Evolutionary conservation across 371 early-diverging fungal species (phyloP).

Genomic region (Mortierella sp.): DNA sequence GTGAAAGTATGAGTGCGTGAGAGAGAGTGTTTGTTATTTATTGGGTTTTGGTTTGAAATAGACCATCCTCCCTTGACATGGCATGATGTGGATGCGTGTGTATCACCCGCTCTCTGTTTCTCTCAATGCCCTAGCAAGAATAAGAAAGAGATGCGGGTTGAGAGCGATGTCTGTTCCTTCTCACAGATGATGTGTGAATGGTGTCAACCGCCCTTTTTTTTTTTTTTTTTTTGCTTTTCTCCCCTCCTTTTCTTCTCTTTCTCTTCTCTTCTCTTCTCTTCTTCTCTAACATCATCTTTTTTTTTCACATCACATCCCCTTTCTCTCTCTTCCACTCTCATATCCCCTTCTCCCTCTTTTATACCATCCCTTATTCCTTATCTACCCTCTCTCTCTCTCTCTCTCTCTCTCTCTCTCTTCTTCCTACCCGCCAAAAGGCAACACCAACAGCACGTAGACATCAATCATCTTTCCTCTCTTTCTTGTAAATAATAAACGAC

Average conservation of each 20-base stretch:
- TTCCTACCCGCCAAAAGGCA: neutral
- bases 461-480: neutral
- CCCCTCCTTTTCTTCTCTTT: neutral
- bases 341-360: neutral
- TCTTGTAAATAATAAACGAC: neutral
- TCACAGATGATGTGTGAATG: neutral
- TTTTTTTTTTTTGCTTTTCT: neutral
- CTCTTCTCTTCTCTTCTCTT: neutral
- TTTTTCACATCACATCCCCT: neutral
- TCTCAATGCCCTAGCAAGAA: neutral
- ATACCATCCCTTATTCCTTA: neutral
- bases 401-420: neutral
- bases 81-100: neutral
- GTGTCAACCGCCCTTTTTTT: neutral
- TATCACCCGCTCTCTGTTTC: neutral
- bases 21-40: too few species aligned
- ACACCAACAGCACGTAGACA: neutral
- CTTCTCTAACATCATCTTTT: neutral
- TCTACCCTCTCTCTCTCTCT: neutral
- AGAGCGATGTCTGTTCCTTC: neutral
- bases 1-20: neutral
- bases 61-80: neutral
- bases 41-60: neutral
- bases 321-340: neutral
- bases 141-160: neutral